phyloP scores from a whole-genome alignment of 768 basidiomycete species.

The Boletus patriciae region DNA sequence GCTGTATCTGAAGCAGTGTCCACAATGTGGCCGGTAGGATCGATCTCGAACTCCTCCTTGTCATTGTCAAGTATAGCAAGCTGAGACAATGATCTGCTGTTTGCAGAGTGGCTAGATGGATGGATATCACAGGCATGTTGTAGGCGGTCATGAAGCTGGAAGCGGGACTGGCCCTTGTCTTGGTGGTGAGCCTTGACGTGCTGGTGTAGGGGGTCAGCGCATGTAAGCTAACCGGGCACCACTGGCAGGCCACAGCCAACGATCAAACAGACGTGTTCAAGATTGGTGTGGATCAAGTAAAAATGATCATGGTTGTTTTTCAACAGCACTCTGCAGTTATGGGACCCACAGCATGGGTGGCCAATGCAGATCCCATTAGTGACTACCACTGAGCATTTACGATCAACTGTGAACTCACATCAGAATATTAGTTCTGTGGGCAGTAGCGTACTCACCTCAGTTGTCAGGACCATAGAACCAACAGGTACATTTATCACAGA shows the following conservation, averaged over 20 bases:
- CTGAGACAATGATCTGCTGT: neutral
- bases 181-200: neutral
- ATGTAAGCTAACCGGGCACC: neutral
- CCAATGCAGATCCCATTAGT: no score
- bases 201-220: neutral
- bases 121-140: neutral
- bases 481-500: no score
- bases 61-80: neutral
- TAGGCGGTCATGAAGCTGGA: slow-evolving; percentile 1
- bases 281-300: neutral
- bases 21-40: neutral
- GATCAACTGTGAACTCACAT: no score
- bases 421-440: no score
- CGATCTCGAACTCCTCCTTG: neutral
- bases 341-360: neutral
- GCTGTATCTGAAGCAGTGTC: neutral
- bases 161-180: neutral
- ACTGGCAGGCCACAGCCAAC: neutral
- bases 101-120: neutral
- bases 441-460: no score
- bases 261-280: neutral
- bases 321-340: slow-evolving; percentile 2
- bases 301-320: neutral
- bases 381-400: no score
- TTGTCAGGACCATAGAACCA: no score